Evolutionary conservation across 495 filamentous ascomycete genomes (phyloP).

Genomic region (Xylaria flabelliformis): DNA sequence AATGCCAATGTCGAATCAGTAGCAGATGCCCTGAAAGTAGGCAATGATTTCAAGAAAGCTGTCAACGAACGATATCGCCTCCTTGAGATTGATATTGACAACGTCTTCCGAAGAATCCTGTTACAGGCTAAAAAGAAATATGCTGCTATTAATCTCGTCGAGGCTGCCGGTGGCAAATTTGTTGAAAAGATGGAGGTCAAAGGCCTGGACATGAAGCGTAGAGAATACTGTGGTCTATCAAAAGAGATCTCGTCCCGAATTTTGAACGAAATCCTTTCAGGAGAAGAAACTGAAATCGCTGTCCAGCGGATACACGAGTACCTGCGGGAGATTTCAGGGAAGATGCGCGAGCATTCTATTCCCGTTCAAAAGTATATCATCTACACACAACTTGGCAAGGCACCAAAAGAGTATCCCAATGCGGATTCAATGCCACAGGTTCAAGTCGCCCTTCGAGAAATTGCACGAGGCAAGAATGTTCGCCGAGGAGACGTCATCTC

Average conservation of each 20-base stretch:
- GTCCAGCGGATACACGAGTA: slow-evolving; percentile 92
- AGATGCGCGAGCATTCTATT: slow-evolving; percentile 80
- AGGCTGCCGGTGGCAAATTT: slow-evolving; percentile 81
- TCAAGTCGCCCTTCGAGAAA: slow-evolving; percentile 88
- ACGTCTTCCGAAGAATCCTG: slow-evolving; percentile 90
- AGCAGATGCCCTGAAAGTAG: slow-evolving; percentile 86
- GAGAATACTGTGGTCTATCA: slow-evolving; percentile 93
- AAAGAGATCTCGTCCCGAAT: slow-evolving; percentile 89
- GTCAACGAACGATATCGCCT: slow-evolving; percentile 90
- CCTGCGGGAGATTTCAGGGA: slow-evolving; percentile 76
- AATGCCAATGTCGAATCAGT: slow-evolving; percentile 97
- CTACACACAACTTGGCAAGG: slow-evolving; percentile 94
- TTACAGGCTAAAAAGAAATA: slow-evolving; percentile 99
- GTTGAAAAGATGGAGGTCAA: slow-evolving; percentile 97
- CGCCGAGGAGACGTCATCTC: slow-evolving; percentile 94
- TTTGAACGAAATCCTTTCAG: slow-evolving; percentile 89
- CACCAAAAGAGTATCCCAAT: slow-evolving; percentile 91
- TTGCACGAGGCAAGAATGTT: slow-evolving; percentile 84
- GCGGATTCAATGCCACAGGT: slow-evolving; percentile 95
- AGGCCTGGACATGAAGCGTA: slow-evolving; percentile 94
- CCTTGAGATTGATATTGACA: slow-evolving; percentile 97
- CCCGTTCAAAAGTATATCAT: slow-evolving; percentile 90
- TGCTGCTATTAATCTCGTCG: slow-evolving; percentile 91
- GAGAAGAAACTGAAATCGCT: slow-evolving; percentile 88
- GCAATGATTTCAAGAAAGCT: slow-evolving; percentile 67